These are phyloP conservation scores for Entrophospora sp. DNA, from an alignment of 192 early-diverging fungal species.

Conservation along the genomic window DNA sequence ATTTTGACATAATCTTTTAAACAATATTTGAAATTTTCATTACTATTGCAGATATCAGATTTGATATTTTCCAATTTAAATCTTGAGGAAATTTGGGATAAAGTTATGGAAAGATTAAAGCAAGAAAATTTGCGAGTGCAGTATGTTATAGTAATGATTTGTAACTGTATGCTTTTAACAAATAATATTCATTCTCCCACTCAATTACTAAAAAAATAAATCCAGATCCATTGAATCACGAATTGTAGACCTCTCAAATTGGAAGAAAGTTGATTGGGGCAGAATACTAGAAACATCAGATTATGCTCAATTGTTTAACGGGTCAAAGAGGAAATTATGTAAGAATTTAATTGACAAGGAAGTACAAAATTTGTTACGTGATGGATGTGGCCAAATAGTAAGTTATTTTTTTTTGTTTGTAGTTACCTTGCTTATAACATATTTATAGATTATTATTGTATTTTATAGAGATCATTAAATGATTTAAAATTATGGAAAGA, in stretches of 20 bases:
- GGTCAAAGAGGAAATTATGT: background rate
- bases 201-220: background rate
- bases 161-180: conserved; percentile 6
- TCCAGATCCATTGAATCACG: background rate
- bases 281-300: conserved; percentile 1
- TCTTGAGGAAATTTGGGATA: conserved; percentile 10
- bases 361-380: background rate
- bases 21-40: conserved; percentile 7
- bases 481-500: conserved; percentile 2
- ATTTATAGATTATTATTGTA: conserved; percentile 11
- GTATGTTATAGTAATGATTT: conserved; percentile 1
- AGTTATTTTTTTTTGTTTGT: background rate
- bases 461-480: conserved; percentile 10
- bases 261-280: conserved; percentile 7
- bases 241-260: conserved; percentile 6
- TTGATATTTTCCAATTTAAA: background rate
- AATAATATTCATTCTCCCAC: conserved; percentile 5
- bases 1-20: background rate
- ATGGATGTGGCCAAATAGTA: conserved; percentile 2
- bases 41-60: background rate
- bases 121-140: conserved; percentile 11
- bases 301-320: conserved; percentile 10
- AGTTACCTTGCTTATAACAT: background rate
- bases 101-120: conserved; percentile 10
- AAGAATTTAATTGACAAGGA: conserved; percentile 8